Percentiles rank a stretch among this genome's conserved stretches.
Evolutionary conservation across 768 basidiomycete species (phyloP).

Genomic region (Cubamyces sp.): DNA sequence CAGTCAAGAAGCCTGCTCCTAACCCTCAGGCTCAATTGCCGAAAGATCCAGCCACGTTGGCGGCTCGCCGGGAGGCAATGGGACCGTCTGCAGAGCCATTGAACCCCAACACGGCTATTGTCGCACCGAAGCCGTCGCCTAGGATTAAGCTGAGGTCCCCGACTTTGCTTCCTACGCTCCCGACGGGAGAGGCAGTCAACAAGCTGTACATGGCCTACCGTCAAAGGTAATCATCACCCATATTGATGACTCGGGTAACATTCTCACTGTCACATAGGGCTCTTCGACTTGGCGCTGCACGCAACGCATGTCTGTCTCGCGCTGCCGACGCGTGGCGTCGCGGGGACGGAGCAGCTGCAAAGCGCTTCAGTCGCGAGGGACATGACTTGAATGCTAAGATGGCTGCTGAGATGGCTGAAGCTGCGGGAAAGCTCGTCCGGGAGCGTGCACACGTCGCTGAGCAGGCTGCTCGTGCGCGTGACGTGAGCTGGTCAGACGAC

Average conservation of each 20-base stretch:
- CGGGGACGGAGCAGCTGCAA: constrained; percentile 95
- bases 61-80: constrained; percentile 59
- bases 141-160: constrained; percentile 86
- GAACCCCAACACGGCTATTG: constrained; percentile 67
- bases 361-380: constrained; percentile 91
- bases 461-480: constrained; percentile 72
- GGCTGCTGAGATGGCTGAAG: constrained; percentile 80
- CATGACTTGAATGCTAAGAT: constrained; percentile 93
- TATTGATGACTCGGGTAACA: not conserved
- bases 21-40: constrained; percentile 28
- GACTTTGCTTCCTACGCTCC: constrained; percentile 81
- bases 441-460: constrained; percentile 80
- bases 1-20: constrained; percentile 73
- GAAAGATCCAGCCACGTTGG: constrained; percentile 43
- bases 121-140: constrained; percentile 81
- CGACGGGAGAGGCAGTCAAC: constrained; percentile 82
- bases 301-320: constrained; percentile 92
- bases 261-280: constrained; percentile 49
- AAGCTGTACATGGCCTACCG: constrained; percentile 89
- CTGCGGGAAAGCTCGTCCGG: constrained; percentile 82
- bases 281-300: constrained; percentile 88
- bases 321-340: constrained; percentile 96
- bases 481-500: constrained; percentile 82
- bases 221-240: constrained; percentile 35
- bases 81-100: constrained; percentile 63